These are phyloP conservation scores for Austropuccinia psidii DNA, from an alignment of 1,284 basidiomycete species.

Conservation along the genomic window DNA sequence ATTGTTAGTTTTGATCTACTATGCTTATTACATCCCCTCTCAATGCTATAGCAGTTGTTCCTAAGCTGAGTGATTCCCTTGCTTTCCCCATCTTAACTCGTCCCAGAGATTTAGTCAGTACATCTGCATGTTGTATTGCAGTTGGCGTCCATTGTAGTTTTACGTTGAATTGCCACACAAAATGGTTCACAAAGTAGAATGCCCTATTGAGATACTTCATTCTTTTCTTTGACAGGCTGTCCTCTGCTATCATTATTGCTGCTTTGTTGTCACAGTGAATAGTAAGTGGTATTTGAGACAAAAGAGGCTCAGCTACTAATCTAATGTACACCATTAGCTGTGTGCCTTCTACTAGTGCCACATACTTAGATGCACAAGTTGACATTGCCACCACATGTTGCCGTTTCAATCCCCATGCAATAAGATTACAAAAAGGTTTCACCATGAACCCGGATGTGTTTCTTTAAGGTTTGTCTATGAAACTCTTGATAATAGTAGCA, in stretches of 20 bases:
- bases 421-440: neutral
- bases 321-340: neutral
- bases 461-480: too few relatives aligned
- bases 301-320: neutral
- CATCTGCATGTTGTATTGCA: neutral
- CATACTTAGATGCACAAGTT: neutral
- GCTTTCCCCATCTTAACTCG: too few relatives aligned
- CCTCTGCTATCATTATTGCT: neutral
- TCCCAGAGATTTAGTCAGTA: neutral
- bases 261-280: neutral
- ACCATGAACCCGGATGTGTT: neutral
- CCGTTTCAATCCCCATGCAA: neutral
- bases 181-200: neutral
- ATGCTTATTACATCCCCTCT: too few relatives aligned
- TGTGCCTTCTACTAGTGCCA: neutral
- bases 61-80: too few relatives aligned
- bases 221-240: neutral
- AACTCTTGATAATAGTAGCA: too few relatives aligned
- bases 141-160: neutral
- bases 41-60: too few relatives aligned
- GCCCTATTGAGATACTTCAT: neutral
- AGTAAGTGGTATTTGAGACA: too few relatives aligned
- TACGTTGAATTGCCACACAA: neutral
- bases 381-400: neutral
- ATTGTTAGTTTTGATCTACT: too few relatives aligned